Evolutionary conservation across 495 filamentous ascomycete species (phyloP).

Genomic region (Acidiella bohemica): DNA sequence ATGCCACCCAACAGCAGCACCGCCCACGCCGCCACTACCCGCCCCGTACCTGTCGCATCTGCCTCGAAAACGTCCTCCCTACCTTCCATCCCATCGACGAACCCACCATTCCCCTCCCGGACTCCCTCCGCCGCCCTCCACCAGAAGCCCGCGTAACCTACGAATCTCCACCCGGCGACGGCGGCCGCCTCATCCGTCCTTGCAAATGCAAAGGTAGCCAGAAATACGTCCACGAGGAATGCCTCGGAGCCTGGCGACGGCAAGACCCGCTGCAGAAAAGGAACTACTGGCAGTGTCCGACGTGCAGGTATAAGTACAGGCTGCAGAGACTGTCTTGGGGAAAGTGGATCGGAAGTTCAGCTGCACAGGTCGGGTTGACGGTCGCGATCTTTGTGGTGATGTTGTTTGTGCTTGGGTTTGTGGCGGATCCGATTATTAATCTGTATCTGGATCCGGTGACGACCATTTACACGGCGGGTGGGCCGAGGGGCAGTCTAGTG

Average conservation of each 20-base stretch:
- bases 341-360: conserved; percentile 54
- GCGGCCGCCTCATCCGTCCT: conserved; percentile 73
- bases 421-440: conserved; percentile 86
- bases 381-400: conserved; percentile 51
- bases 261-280: conserved; percentile 51
- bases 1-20: background rate
- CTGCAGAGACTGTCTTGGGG: conserved; percentile 67
- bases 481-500: conserved; percentile 13
- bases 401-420: conserved; percentile 70
- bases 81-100: conserved; percentile 55
- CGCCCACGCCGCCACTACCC: conserved; percentile 35
- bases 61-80: conserved; percentile 69
- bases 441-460: conserved; percentile 66
- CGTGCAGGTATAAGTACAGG: conserved; percentile 74
- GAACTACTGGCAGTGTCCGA: conserved; percentile 79
- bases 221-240: conserved; percentile 91
- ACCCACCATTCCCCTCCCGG: conserved; percentile 31
- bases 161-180: conserved; percentile 46
- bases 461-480: conserved; percentile 31
- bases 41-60: conserved; percentile 78
- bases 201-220: conserved; percentile 88
- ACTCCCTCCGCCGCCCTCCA: conserved; percentile 52
- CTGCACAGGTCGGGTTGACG: conserved; percentile 52
- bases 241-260: conserved; percentile 73
- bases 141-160: conserved; percentile 53